Evolutionary conservation across 2,329 filamentous ascomycete species (phyloP).

Genomic region (Alternaria gaisen): DNA sequence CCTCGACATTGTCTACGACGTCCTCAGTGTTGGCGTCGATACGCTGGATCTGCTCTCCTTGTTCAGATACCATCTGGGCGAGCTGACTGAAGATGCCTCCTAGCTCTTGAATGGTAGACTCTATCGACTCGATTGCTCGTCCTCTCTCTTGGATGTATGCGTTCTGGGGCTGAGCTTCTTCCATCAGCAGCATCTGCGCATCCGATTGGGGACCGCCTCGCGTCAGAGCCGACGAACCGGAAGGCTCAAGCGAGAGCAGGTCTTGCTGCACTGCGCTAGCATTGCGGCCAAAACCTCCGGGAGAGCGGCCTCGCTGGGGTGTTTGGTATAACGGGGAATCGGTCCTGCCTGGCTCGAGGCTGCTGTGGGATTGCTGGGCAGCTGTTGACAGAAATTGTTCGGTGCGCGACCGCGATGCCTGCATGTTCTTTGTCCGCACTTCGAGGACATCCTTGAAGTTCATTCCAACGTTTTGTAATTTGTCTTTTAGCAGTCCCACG

Average conservation of each 20-base stretch:
- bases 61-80: conserved; percentile 95
- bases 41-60: conserved; percentile 96
- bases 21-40: conserved; percentile 98
- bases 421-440: conserved; percentile 96
- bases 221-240: conserved; percentile 55
- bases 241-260: conserved; percentile 82
- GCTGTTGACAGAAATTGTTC: conserved; percentile 97
- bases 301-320: conserved; percentile 70
- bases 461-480: conserved; percentile 88
- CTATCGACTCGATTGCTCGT: conserved; percentile 95
- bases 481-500: conserved; percentile 87
- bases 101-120: conserved; percentile 91
- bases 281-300: conserved; percentile 55
- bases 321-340: conserved; percentile 89
- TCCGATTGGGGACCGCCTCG: conserved; percentile 70
- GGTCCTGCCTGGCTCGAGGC: conserved; percentile 71
- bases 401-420: conserved; percentile 87
- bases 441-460: conserved; percentile 99
- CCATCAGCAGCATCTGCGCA: conserved; percentile 86
- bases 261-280: conserved; percentile 64
- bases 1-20: conserved; percentile 97
- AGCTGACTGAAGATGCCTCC: conserved; percentile 93
- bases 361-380: conserved; percentile 73
- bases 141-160: conserved; percentile 92
- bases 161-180: conserved; percentile 86